phyloP scores from a whole-genome alignment of 1,284 basidiomycete genomes.

The Ceratorhiza oryzae-sativae region DNA sequence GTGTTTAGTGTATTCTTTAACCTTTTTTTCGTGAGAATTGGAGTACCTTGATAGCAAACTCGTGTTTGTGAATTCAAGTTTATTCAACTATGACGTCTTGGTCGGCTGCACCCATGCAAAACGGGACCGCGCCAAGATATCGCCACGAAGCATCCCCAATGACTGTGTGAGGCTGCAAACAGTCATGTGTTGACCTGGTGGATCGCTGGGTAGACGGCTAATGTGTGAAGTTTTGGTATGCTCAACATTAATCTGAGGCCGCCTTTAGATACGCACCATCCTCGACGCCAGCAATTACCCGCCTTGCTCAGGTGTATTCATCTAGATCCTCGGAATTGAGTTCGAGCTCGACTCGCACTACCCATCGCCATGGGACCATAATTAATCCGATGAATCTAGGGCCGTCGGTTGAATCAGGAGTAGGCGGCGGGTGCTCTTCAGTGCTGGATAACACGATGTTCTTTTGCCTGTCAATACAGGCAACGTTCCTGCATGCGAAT shows the following conservation, averaged over 20 bases:
- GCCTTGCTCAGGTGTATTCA: conserved; percentile 1
- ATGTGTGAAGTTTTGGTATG: no score
- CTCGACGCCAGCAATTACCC: no score
- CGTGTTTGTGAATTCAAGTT: neutral
- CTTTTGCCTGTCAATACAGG: conserved; percentile 44
- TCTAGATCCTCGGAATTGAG: neutral
- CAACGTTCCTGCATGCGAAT: conserved; percentile 29
- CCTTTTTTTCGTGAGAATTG: neutral
- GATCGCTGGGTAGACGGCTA: no score
- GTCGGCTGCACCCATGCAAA: neutral
- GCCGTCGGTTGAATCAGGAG: neutral
- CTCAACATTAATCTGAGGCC: no score
- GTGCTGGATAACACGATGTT: conserved; percentile 43
- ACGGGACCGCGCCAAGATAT: no score
- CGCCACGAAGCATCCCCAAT: no score
- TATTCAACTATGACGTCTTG: neutral
- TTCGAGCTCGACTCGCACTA: conserved; percentile 42
- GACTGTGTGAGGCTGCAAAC: no score
- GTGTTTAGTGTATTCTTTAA: neutral
- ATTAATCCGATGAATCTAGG: conserved; percentile 43
- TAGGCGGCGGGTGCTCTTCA: conserved; percentile 40
- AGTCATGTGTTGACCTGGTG: no score
- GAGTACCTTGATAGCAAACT: neutral
- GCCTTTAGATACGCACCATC: neutral
- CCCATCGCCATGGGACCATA: conserved; percentile 44